phyloP scores from a whole-genome alignment of 805 yeast species.

The Blastobotrys peoriensis region DNA sequence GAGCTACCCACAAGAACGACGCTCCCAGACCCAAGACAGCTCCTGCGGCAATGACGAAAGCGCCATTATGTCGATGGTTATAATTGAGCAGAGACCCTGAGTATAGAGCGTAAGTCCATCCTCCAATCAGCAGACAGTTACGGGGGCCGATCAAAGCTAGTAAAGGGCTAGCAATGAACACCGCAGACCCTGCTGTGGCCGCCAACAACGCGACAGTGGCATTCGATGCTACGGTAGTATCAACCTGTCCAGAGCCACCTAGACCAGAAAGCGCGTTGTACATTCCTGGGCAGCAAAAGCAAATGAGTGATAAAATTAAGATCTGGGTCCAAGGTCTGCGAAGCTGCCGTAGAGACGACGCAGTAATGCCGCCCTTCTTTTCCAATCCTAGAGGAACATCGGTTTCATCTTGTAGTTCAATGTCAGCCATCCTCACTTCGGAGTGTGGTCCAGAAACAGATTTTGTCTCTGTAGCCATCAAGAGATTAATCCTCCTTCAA shows the following conservation, averaged over 20 bases:
- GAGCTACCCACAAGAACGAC: constrained; percentile 52
- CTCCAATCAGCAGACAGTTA: constrained; percentile 42
- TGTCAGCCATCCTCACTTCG: no score
- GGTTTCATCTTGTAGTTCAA: no score
- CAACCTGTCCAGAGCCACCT: constrained; percentile 31
- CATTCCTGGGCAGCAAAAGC: constrained; percentile 33
- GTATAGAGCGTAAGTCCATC: constrained; percentile 49
- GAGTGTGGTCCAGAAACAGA: no score
- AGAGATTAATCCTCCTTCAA: no score
- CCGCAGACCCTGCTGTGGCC: constrained; percentile 23
- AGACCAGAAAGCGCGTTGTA: constrained; percentile 29
- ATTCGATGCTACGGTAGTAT: constrained; percentile 25
- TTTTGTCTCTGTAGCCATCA: no score
- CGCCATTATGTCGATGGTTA: constrained; percentile 41
- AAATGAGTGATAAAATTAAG: constrained; percentile 24
- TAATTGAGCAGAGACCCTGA: constrained; percentile 47
- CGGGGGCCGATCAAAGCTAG: constrained; percentile 28
- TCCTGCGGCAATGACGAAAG: constrained; percentile 52
- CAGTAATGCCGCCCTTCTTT: no score
- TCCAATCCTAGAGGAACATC: no score
- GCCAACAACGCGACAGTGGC: constrained; percentile 28
- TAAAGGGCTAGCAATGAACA: constrained; percentile 28
- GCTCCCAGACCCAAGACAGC: constrained; percentile 54
- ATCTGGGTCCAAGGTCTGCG: constrained; percentile 25
- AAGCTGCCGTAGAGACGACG: no score